phyloP scores from a whole-genome alignment of 768 basidiomycete genomes.

The Suillus clintonianus region DNA sequence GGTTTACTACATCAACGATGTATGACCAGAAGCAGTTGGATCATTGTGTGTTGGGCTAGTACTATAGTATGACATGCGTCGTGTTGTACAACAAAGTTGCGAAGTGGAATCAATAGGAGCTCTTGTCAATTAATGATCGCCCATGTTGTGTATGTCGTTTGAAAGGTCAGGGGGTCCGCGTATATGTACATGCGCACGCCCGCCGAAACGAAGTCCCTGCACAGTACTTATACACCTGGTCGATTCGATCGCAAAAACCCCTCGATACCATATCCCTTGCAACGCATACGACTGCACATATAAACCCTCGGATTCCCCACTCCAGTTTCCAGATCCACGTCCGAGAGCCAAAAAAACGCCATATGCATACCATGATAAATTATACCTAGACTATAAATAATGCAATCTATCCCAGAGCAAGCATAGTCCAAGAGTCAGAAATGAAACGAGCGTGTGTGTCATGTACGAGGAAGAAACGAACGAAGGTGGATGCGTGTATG shows the following conservation, averaged over 20 bases:
- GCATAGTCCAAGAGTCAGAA: neutral
- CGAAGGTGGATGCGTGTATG: neutral
- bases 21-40: neutral
- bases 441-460: neutral
- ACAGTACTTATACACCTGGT: neutral
- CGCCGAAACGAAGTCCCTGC: neutral
- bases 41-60: neutral
- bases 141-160: neutral
- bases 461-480: neutral
- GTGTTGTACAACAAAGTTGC: neutral
- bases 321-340: neutral
- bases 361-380: neutral
- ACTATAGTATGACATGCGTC: neutral
- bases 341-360: neutral
- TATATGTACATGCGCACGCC: neutral
- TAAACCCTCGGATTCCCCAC: neutral
- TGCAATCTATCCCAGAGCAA: neutral
- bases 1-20: neutral
- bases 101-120: neutral
- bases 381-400: slow-evolving; percentile 1
- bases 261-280: neutral
- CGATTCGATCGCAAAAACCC: neutral
- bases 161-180: neutral
- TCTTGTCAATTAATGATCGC: neutral
- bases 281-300: neutral